Base-by-base conservation (phyloP, 257 asterid genomes). In the Nicotiana noctiflora region DNA sequence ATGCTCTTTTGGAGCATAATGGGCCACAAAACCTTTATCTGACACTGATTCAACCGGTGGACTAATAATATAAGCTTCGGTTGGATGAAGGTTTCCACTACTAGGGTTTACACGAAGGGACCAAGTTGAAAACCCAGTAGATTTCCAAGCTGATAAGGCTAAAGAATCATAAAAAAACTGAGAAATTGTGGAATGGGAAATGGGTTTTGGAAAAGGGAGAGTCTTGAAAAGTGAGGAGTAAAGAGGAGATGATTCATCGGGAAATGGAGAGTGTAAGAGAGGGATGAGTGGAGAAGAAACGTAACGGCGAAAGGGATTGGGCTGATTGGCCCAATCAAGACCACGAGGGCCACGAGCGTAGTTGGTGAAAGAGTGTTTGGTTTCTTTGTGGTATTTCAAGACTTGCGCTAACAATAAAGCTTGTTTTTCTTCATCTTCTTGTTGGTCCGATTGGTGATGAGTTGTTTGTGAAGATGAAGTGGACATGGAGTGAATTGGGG, bases 321-420 rank as follows among this genome's bases (percentile, higher is more conserved):
- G 99, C 81, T 95, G 99, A 82, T 95, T 95, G 59, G 93, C 92
- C 99, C 99, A 95, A 89, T 95, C 98, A 81, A 95, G 97, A 82
- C 96, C 94, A 74, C 64, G 93, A 1, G 99, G 97, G 52, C 96
- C 97, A 70, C 93, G 97, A 13, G 98, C 90, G 83, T 91, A 93
- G 44, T 88, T 86, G 81, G 84, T 91, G 89, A 93, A 91, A 31
- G 84, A 81, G 86, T 93, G 98, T 75, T 93, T 92, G 0, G 99
- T 95, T 59, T 90, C 94, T 86, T 88, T 83, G 81, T 95, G 99
- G 89, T 92, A 93, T 75, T 84, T 89, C 84, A 92, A 77, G 46
- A 83, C 92, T 83, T 90, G 96, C 19, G 84, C 81, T 37, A 86
- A 23, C 52, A 75, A 52, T 56, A 75, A 52, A 11, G 57, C 82